Evolutionary conservation across 768 basidiomycete species (phyloP), one percentile per base, ranked within the genome.

Genomic region (Auriscalpium orientale): DNA sequence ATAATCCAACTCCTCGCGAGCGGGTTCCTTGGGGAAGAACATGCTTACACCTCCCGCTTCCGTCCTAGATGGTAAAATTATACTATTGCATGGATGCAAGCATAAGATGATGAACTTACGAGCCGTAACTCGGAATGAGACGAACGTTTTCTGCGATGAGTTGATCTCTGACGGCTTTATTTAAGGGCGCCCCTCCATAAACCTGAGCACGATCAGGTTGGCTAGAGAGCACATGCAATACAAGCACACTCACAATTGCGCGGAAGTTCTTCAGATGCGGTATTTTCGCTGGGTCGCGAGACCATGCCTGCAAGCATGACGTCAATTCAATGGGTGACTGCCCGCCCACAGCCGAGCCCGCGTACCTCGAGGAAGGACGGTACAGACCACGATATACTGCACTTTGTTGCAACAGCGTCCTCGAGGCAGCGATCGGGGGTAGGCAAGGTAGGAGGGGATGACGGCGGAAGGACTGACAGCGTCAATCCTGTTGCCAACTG

Each of bases 291-390:
- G 12, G 40, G 40, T 43, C 40, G 12, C n/a, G 12, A 5, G 67
- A 59, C 70, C 70, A 71, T 4, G 60, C 60, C 70, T 71, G 33
- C 8, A n/a, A n/a, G 11, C 22, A 28, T 28, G 22, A 12, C 38
- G 35, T 56, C 28, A 52, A 45, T 18, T 16, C 8, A 36, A 40
- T 28, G 22, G 22, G 22, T 28, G 22, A 28, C 22, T 28, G 50
- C 12, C n/a, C n/a, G 38, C 22, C 28, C 18, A 35, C 11, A 18
- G 13, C 7, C 46, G 11, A 38, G 12, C n/a, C 15, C 15, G 21
- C 58, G 8, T 44, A 70, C 70, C 63, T 71, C 70, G 46, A 68
- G 58, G 43, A 70, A 66, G 15, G 60, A 54, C 1, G 70, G 70
- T 6, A 69, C 67, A 50, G 59, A 64, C 21, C 68, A 66, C 34